These are phyloP conservation scores for Juncus inflexus DNA, from an alignment of 176 grass and related monocot species.

Conservation along the genomic window DNA sequence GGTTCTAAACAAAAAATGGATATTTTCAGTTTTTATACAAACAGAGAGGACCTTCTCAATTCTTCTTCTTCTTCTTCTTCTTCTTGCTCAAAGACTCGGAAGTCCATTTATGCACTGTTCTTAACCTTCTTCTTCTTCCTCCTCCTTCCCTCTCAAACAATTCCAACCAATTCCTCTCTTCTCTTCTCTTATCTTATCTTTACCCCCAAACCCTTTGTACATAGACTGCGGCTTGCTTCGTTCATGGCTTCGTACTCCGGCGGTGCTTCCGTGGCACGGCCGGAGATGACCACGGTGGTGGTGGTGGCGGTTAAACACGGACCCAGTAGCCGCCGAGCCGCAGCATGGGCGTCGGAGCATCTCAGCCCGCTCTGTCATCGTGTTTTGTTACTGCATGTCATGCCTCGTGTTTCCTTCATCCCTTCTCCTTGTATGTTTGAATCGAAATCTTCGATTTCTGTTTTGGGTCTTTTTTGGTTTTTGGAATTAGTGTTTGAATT, in stretches of 20 bases:
- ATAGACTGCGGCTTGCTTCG: neutral
- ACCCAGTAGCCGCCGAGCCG: conserved; percentile 58
- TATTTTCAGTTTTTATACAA: neutral
- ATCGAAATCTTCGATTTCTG: neutral
- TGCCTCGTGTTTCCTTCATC: conserved; percentile 58
- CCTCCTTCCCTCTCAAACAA: neutral
- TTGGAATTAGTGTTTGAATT: neutral
- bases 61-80: neutral
- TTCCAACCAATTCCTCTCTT: neutral
- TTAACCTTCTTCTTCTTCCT: neutral
- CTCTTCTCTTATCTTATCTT: no score
- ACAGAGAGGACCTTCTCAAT: neutral
- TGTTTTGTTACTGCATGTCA: conserved; percentile 72
- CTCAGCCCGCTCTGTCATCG: conserved; percentile 28
- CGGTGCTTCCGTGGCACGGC: neutral
- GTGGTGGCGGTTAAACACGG: conserved; percentile 54
- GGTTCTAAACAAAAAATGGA: conserved; percentile 6
- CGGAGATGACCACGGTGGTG: conserved; percentile 6
- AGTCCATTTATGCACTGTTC: no score
- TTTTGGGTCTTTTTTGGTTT: conserved; percentile 10
- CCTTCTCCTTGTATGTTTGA: conserved; percentile 54
- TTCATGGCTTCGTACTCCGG: neutral
- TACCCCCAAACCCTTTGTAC: neutral
- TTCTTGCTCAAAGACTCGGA: no score
- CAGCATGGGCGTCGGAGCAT: conserved; percentile 55